Percentiles rank a stretch among this genome's conserved stretches.
Conservation (phyloP, 2,329 filamentous ascomycete species). For the Macrophomina pseudophaseolina region DNA sequence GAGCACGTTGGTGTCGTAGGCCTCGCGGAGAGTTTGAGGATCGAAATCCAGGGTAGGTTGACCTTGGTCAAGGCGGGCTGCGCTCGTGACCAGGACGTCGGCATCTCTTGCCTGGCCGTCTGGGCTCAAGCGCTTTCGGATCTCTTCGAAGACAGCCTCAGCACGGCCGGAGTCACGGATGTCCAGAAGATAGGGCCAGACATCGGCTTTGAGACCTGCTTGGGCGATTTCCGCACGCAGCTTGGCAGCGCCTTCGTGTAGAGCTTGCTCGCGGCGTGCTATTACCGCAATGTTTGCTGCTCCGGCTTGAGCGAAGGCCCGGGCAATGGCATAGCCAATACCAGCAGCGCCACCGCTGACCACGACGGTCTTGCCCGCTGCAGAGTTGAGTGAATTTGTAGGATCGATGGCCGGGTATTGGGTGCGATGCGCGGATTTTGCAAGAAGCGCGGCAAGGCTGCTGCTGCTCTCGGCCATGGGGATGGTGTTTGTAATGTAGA, state of each 20-base stretch:
- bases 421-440: conserved; percentile 27
- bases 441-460: too few relatives aligned
- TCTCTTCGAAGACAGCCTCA: conserved; percentile 5
- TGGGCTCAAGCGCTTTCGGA: conserved; percentile 26
- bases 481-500: too few relatives aligned
- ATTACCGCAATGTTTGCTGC: conserved; percentile 48
- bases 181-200: conserved; percentile 26
- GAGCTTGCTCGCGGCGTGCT: conserved; percentile 42
- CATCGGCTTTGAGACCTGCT: background rate
- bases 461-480: too few relatives aligned
- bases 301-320: conserved; percentile 45
- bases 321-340: conserved; percentile 36
- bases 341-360: conserved; percentile 38
- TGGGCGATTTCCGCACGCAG: background rate
- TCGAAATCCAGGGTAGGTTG: conserved; percentile 9
- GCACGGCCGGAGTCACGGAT: conserved; percentile 5
- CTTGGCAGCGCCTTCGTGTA: conserved; percentile 32
- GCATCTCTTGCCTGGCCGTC: background rate
- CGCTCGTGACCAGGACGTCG: conserved; percentile 28
- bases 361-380: conserved; percentile 36
- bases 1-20: conserved; percentile 27
- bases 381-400: conserved; percentile 32
- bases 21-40: background rate
- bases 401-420: conserved; percentile 38
- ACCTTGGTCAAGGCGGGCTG: conserved; percentile 13